Conservation (phyloP, 768 basidiomycete genomes). For the Leccinum uliginosum region DNA sequence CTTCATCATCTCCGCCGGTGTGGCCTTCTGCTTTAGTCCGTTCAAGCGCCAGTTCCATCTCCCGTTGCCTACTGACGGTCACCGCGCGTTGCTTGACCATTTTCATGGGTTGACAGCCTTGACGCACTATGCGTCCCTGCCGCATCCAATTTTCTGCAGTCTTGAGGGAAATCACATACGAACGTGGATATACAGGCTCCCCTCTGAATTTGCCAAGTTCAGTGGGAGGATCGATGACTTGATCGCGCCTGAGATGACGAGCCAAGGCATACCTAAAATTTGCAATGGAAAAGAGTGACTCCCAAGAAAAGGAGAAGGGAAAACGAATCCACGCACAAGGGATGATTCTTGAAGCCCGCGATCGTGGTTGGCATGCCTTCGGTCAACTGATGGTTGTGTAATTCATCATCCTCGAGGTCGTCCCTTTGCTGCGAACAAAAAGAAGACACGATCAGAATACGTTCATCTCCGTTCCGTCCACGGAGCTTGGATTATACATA, state of each 20-base stretch:
- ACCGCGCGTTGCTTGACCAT: conserved; percentile 80
- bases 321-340: conserved; percentile 47
- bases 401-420: conserved; percentile 87
- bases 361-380: conserved; percentile 94
- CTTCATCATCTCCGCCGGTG: conserved; percentile 43
- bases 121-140: conserved; percentile 66
- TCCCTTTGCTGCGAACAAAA: conserved; percentile 68
- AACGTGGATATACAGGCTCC: conserved; percentile 85
- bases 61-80: conserved; percentile 75
- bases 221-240: conserved; percentile 76
- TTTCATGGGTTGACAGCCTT: conserved; percentile 83
- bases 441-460: conserved; percentile 6
- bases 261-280: conserved; percentile 68
- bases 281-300: conserved; percentile 2
- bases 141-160: conserved; percentile 96
- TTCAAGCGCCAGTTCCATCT: conserved; percentile 55
- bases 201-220: conserved; percentile 91
- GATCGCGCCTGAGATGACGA: conserved; percentile 83
- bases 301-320: conserved; percentile 3
- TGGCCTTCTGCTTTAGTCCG: conserved; percentile 36
- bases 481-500: conserved; percentile 35
- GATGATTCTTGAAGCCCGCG: conserved; percentile 93
- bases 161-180: conserved; percentile 80
- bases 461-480: conserved; percentile 17
- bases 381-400: conserved; percentile 67